Conservation (phyloP, 2,329 filamentous ascomycete species). For the Colletotrichum filicis region DNA sequence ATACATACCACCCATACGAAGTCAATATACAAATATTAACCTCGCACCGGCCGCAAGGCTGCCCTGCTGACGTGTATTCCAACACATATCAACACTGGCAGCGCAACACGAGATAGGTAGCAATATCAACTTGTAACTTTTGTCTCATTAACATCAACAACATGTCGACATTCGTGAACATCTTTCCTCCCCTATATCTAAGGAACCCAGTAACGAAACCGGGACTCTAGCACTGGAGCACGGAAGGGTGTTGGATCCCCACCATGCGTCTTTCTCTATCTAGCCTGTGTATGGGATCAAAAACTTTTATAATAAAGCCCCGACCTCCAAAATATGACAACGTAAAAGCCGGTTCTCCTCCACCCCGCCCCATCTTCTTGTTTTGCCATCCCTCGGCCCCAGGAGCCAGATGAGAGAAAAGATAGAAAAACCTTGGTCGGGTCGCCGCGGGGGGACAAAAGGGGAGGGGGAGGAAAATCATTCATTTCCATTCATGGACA, state of each 20-base stretch:
- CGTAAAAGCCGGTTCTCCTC: neutral
- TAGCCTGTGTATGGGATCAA: slow-evolving; percentile 9
- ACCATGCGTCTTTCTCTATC: too few species aligned
- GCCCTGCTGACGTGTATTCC: too few species aligned
- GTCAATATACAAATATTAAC: too few species aligned
- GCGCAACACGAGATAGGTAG: too few species aligned
- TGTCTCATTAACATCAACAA: neutral
- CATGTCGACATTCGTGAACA: neutral
- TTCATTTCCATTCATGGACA: slow-evolving; percentile 8
- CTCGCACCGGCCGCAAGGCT: too few species aligned
- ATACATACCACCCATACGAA: too few species aligned
- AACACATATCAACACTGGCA: too few species aligned
- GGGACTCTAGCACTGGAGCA: neutral
- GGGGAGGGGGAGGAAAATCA: neutral
- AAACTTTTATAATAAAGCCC: slow-evolving; percentile 1
- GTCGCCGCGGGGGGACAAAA: neutral
- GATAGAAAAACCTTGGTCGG: neutral
- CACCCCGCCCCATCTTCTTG: too few species aligned
- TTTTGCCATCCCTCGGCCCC: neutral
- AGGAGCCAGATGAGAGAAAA: neutral
- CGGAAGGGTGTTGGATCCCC: too few species aligned
- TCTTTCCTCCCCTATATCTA: neutral
- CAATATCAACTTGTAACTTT: neutral
- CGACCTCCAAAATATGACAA: slow-evolving; percentile 2
- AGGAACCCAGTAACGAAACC: neutral